These are phyloP conservation scores for Suillus lakei DNA, from an alignment of 768 basidiomycete genomes.

Conservation along the genomic window DNA sequence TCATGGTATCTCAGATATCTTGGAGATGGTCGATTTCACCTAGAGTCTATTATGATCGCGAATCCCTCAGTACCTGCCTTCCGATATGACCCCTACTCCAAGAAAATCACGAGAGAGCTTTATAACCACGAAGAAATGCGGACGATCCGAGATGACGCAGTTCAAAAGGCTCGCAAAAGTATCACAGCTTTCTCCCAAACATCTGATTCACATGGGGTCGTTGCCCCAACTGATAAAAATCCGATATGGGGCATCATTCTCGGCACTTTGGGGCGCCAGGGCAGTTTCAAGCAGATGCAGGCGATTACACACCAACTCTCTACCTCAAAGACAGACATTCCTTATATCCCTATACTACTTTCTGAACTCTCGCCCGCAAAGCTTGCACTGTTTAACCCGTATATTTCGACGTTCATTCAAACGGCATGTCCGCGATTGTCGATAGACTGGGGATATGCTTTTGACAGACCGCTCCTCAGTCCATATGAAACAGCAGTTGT, in stretches of 20 bases:
- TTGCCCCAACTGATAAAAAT: slow-evolving; percentile 3
- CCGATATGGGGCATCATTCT: slow-evolving; percentile 87
- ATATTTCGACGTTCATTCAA: slow-evolving; percentile 91
- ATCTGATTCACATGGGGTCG: slow-evolving; percentile 8
- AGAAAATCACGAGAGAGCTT: slow-evolving; percentile 91
- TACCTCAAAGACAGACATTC: slow-evolving; percentile 56
- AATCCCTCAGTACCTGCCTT: slow-evolving; percentile 95
- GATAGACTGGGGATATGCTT: slow-evolving; percentile 99
- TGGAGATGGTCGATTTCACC: slow-evolving; percentile 97
- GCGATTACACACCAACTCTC: slow-evolving; percentile 78
- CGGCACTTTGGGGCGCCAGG: slow-evolving; percentile 94
- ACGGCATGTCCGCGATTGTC: slow-evolving; percentile 96
- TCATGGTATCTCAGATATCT: slow-evolving; percentile 67
- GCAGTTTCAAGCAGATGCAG: slow-evolving; percentile 88
- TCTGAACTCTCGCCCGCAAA: slow-evolving; percentile 98
- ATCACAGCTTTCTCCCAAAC: slow-evolving; percentile 41
- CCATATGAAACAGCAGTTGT: slow-evolving; percentile 94
- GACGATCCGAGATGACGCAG: slow-evolving; percentile 69
- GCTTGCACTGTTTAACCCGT: slow-evolving; percentile 77
- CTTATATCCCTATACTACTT: slow-evolving; percentile 89
- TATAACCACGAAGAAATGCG: slow-evolving; percentile 94
- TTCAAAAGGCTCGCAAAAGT: slow-evolving; percentile 73
- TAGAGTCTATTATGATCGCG: slow-evolving; percentile 99
- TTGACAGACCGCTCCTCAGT: slow-evolving; percentile 83
- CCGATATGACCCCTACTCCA: slow-evolving; percentile 98